Percentiles rank a stretch among this genome's conserved stretches.
Evolutionary conservation across 2,329 filamentous ascomycete species (phyloP).

Genomic region (Alternaria conjuncta): DNA sequence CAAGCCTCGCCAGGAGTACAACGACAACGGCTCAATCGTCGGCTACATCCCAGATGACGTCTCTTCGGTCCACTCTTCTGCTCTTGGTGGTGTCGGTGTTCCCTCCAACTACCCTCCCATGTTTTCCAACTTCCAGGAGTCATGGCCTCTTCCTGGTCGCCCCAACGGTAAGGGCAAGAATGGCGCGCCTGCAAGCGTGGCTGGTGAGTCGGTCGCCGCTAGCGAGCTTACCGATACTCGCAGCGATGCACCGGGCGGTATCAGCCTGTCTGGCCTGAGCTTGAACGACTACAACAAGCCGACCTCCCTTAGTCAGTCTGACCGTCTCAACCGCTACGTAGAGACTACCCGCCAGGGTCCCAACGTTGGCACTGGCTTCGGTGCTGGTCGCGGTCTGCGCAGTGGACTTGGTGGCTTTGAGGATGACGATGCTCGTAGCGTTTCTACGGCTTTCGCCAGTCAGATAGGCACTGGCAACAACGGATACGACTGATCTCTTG

Average conservation of each 20-base stretch:
- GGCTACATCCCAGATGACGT: constrained; percentile 98
- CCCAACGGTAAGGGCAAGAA: constrained; percentile 70
- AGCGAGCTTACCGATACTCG: constrained; percentile 88
- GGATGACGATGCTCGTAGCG: constrained; percentile 94
- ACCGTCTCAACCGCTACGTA: constrained; percentile 92
- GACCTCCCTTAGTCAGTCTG: constrained; percentile 78
- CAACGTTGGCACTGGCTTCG: constrained; percentile 42
- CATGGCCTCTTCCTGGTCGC: constrained; percentile 83
- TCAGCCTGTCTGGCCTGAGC: constrained; percentile 84
- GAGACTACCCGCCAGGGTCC: constrained; percentile 78
- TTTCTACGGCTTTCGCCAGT: constrained; percentile 95
- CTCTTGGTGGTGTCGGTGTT: constrained; percentile 83
- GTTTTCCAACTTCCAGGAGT: constrained; percentile 92
- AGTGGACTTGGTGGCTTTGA: constrained; percentile 57
- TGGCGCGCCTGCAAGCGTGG: constrained; percentile 75
- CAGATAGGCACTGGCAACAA: constrained; percentile 79
- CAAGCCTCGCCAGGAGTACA: constrained; percentile 61
- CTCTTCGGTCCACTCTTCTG: constrained; percentile 91
- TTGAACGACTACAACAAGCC: constrained; percentile 74
- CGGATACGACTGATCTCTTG: constrained; percentile 60
- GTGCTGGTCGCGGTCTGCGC: constrained; percentile 52
- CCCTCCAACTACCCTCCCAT: constrained; percentile 87
- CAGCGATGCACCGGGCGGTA: constrained; percentile 80
- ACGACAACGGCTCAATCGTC: constrained; percentile 85
- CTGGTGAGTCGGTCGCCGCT: constrained; percentile 90